A percentile compares a stretch with the other conserved stretches of the same genome.
These are phyloP conservation scores for Trichoderma guizhouense DNA, from an alignment of 2,329 filamentous ascomycete genomes.

Conservation along the genomic window DNA sequence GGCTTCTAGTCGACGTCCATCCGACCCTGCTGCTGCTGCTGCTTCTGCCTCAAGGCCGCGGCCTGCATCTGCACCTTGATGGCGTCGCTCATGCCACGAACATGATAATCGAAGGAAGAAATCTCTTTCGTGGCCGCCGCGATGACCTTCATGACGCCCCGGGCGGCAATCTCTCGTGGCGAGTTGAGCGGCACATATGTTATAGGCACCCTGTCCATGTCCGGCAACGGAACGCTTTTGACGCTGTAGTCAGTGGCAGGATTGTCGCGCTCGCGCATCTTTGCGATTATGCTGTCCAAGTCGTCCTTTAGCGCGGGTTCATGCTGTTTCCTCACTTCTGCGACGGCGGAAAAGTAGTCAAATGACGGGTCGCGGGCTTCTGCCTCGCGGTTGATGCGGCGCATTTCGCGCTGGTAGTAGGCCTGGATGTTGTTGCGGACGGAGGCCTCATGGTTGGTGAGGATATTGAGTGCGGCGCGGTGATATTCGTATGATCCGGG, in stretches of 20 bases:
- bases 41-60: neutral
- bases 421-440: constrained; percentile 32
- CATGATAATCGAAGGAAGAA: constrained; percentile 26
- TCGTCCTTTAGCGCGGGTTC: constrained; percentile 1
- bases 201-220: constrained; percentile 19
- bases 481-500: constrained; percentile 21
- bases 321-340: neutral
- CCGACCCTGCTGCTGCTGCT: neutral
- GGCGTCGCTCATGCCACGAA: constrained; percentile 21
- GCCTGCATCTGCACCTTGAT: constrained; percentile 20
- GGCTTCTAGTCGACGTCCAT: constrained; percentile 14
- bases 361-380: neutral
- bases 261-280: constrained; percentile 30
- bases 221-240: constrained; percentile 20
- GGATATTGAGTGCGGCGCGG: constrained; percentile 21
- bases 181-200: constrained; percentile 10
- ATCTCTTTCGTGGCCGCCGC: constrained; percentile 23
- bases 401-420: constrained; percentile 31
- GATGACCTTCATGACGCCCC: constrained; percentile 24
- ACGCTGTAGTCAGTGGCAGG: constrained; percentile 18
- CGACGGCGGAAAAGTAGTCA: neutral
- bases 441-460: constrained; percentile 27
- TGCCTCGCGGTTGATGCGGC: constrained; percentile 29
- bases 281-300: constrained; percentile 28
- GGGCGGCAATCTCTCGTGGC: constrained; percentile 25